Percentiles rank a stretch among this genome's conserved stretches.
phyloP scores from a whole-genome alignment of 2,329 filamentous ascomycete genomes.

The Cytospora chrysosperma region DNA sequence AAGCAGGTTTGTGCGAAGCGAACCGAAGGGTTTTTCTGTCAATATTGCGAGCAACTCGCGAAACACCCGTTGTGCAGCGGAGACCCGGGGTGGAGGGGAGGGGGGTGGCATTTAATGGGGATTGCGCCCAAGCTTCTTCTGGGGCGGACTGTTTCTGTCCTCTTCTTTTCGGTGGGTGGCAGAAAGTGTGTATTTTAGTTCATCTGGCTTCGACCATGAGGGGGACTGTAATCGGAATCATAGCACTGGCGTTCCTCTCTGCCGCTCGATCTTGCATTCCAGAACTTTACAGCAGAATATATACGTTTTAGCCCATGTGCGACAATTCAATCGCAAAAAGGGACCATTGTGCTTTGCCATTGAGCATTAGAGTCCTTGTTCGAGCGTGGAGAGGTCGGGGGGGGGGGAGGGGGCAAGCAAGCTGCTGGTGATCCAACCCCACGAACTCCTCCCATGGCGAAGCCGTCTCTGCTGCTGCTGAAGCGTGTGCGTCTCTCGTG shows the following conservation, averaged over 20 bases:
- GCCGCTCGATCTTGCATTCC: neutral
- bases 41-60: neutral
- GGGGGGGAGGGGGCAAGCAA: no score
- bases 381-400: no score
- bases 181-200: constrained; percentile 11
- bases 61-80: neutral
- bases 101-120: no score
- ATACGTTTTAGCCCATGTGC: neutral
- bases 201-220: constrained; percentile 2
- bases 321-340: no score
- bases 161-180: neutral
- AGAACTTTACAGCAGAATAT: neutral
- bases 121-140: neutral
- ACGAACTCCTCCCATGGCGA: no score
- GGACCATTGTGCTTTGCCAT: no score
- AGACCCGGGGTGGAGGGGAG: no score
- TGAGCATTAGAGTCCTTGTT: no score
- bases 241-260: constrained; percentile 7
- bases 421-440: no score
- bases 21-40: neutral
- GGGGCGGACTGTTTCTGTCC: no score
- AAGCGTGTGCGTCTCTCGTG: no score
- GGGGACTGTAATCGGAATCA: constrained; percentile 9
- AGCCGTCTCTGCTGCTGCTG: no score
- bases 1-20: neutral